Percentiles rank a stretch among this genome's conserved stretches.
phyloP scores from a whole-genome alignment of 805 yeast genomes.

The Spathaspora arborariae region DNA sequence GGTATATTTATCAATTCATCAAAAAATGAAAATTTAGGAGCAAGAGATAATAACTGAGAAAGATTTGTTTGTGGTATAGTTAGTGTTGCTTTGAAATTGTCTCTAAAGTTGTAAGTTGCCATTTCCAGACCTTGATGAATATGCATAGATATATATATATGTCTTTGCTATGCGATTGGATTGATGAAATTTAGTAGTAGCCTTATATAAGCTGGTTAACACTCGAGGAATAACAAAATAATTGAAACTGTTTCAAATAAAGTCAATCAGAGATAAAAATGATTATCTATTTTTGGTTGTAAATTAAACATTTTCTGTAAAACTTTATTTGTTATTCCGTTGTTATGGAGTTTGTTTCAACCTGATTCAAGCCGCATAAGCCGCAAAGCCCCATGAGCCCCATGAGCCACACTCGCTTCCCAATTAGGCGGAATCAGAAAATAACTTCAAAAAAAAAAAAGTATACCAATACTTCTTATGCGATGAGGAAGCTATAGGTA shows the following conservation, averaged over 20 bases:
- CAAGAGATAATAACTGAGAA: conserved; percentile 15
- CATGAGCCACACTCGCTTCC: not conserved
- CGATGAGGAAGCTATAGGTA: not conserved
- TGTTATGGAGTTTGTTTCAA: too few relatives aligned
- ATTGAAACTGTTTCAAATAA: not conserved
- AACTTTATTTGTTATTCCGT: not conserved
- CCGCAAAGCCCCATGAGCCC: not conserved
- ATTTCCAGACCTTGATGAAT: not conserved
- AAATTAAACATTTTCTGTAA: not conserved
- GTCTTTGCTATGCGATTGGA: too few relatives aligned
- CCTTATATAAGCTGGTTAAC: not conserved
- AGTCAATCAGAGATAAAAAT: too few relatives aligned
- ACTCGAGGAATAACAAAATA: not conserved
- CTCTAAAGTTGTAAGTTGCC: not conserved
- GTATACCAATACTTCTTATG: not conserved
- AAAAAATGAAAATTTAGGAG: conserved; percentile 19
- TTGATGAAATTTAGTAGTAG: too few relatives aligned
- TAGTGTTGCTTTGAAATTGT: too few relatives aligned
- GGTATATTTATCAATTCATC: conserved; percentile 21
- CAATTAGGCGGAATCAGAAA: not conserved
- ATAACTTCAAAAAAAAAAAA: not conserved
- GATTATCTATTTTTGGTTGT: not conserved
- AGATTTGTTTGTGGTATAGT: conserved; percentile 6
- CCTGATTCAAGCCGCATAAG: too few relatives aligned
- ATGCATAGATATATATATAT: too few relatives aligned